These are phyloP conservation scores for Suhomyces xylopsoci DNA, from an alignment of 805 yeast genomes.

Conservation along the genomic window DNA sequence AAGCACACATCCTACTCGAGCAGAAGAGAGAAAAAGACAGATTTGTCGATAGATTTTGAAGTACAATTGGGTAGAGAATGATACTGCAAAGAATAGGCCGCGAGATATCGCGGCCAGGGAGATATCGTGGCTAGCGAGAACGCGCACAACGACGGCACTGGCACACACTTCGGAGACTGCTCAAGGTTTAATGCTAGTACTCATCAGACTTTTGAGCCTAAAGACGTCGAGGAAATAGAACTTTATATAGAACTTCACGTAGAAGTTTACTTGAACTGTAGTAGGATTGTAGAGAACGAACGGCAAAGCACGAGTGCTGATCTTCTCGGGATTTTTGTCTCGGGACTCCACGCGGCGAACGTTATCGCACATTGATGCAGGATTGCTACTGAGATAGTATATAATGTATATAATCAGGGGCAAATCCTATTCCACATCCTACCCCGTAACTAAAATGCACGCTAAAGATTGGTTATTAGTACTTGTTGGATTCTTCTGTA, in stretches of 20 bases:
- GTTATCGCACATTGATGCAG: background rate
- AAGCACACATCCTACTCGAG: no score
- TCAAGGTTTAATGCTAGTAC: no score
- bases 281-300: background rate
- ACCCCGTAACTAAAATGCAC: slow-evolving; percentile 23
- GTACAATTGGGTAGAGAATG: no score
- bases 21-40: no score
- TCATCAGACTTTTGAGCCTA: no score
- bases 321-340: background rate
- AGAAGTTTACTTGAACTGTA: no score
- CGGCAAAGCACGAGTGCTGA: background rate
- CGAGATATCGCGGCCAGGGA: no score
- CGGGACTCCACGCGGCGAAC: background rate
- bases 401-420: background rate
- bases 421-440: background rate
- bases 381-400: background rate
- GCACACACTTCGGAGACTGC: no score
- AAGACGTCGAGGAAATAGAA: background rate
- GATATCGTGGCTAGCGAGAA: no score
- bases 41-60: no score
- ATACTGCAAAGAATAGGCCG: no score
- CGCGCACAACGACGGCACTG: no score
- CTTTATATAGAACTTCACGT: background rate
- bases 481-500: slow-evolving; percentile 56
- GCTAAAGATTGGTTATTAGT: slow-evolving; percentile 62